Evolutionary conservation across 1,139 yeast species (phyloP), one percentile per base, ranked within the genome.

Genomic region (Taiozyma sp.): DNA sequence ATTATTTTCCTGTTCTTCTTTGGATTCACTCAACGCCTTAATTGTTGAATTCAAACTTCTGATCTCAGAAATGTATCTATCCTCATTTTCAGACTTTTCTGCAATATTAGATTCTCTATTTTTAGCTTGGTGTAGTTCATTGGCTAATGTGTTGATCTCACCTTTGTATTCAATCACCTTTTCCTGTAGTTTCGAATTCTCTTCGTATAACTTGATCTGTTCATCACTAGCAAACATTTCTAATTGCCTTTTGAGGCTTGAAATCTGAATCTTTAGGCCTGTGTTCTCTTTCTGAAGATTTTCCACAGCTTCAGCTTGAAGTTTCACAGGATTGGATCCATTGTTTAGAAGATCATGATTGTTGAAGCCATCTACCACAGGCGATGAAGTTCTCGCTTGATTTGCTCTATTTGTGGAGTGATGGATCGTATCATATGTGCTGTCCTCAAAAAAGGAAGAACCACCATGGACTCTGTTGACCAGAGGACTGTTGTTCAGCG

Each of bases 251-350:
- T 78, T 74, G 54, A 83, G 68, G 5, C 85, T 76, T 23, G 80
- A 76, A 46, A 83, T 70, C 57, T 83, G 81, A 43, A 85, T 74
- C 61, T 81, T 80, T 58, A 87, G 71, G 57, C 81, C 79, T 61
- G 83, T 79, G 57, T 84, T 86, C 51, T 86, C 91, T 29, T 78
- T 74, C 55, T 80, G 76, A 46, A 84, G 69, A 48, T 71, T 70
- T 45, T 79, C 73, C 41, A 79, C 69, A 45, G 75, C 71, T 46
- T 75, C 74, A 57, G 80, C 81, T 59, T 83, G 87, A 55, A 76
- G 82, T 54, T 74, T 79, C 14, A 84, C 61, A 28, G 80, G 78
- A 53, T 76, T 75, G 3, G 78, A 70, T 4, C 76, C 75, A 45
- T 66, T 65, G 48, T 59, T 62, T 23, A 71, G 58, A 48, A 59